Evolutionary conservation across 106 monocot genomes (phyloP).

Genomic region (Phalaenopsis equestris): DNA sequence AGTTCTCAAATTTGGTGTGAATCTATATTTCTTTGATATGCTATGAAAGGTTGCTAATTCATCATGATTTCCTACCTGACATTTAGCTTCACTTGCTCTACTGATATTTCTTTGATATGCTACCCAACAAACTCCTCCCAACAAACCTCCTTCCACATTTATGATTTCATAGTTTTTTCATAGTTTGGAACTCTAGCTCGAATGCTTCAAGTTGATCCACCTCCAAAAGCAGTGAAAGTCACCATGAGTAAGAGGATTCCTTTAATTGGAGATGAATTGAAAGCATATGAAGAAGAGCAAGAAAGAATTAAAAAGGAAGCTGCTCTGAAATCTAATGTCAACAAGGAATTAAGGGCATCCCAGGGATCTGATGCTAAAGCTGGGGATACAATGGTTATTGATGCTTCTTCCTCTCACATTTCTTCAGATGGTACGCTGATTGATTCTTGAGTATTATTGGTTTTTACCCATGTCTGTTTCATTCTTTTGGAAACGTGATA

Average conservation of each 20-base stretch:
- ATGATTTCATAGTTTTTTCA: conserved; percentile 12
- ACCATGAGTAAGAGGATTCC: conserved; percentile 85
- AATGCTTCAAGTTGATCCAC: conserved; percentile 99
- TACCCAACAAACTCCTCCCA: too few relatives aligned
- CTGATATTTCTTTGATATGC: too few relatives aligned
- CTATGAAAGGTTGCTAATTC: conserved; percentile 1
- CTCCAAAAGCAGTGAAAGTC: conserved; percentile 98
- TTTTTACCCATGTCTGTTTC: not conserved
- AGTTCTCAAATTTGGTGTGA: not conserved
- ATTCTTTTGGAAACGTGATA: not conserved
- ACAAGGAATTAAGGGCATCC: conserved; percentile 51
- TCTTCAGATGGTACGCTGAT: conserved; percentile 41
- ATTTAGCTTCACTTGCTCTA: not conserved
- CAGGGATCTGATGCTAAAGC: conserved; percentile 43
- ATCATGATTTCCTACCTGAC: not conserved
- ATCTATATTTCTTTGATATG: not conserved
- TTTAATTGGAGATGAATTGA: conserved; percentile 85
- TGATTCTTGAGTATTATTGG: not conserved
- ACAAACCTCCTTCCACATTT: not conserved
- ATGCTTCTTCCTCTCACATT: conserved; percentile 33
- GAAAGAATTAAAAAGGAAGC: conserved; percentile 72
- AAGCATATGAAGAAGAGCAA: conserved; percentile 92
- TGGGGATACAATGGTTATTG: conserved; percentile 79
- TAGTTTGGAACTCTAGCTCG: conserved; percentile 98
- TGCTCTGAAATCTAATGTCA: conserved; percentile 54